Base-by-base conservation (phyloP, 768 basidiomycete genomes). In the Hericium alpestre region DNA sequence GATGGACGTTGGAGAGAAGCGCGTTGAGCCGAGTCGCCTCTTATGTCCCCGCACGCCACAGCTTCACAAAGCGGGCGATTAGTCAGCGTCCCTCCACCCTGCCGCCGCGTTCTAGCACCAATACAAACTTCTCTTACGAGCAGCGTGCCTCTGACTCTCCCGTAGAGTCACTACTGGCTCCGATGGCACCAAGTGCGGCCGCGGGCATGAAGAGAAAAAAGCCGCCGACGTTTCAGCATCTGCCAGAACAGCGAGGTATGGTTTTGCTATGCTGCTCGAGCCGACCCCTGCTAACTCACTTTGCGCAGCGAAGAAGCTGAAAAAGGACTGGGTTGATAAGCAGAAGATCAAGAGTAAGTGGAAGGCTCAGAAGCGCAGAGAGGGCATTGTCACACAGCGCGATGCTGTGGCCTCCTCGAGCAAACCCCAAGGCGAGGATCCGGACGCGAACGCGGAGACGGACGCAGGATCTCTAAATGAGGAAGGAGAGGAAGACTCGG, bases 341-440 rank as follows among this genome's bases (percentile, higher is more conserved):
- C 78, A 78, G 58, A 91, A 90, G 71, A 79, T 90, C 56, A 87
- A 85, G 65, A 81, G 79, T 62, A 79, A 86, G 72, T 92, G 90
- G 87, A 86, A 79, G 64, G 74, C 80, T 38, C 75, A 87, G 72
- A 88, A 86, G 72, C 77, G 77, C 58, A 75, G 71, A 66, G 74
- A 76, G 58, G 74, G 72, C 16, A 62, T 74, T 22, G 57, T 62
- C 27, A 54, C 65, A 27, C 59, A 58, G 48, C 59, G 51, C 37
- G 51, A 48, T 50, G 38, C 37, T 23, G 18, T 18, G 18, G 16
- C 38, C 11, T 18, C 38, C 37, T 39, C 55, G 48, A 23, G 49
- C 32, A n/a, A 41, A 10, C 50, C n/a, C 15, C 20, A 18, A 46
- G 54, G 43, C 18, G 50, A 22, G 53, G 64, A 27, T 54, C 59